Conservation (phyloP, 2,329 filamentous ascomycete genomes). For the Salinomyces thailandicus region DNA sequence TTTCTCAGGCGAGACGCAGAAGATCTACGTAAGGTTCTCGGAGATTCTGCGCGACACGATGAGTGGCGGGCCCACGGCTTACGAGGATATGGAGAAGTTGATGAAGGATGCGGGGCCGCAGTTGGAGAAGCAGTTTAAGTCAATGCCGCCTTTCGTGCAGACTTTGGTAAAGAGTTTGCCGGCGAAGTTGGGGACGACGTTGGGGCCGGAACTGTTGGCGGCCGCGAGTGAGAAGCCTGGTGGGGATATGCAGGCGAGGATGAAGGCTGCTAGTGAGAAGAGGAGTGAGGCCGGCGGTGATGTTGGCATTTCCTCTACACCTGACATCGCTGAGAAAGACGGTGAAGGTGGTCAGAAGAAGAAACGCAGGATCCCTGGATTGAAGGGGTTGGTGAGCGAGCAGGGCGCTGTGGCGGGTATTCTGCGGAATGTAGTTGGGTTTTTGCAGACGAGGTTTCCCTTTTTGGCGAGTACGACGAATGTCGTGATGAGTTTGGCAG, state of each 20-base stretch:
- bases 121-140: conserved; percentile 51
- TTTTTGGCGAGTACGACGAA: conserved; percentile 78
- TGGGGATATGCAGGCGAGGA: conserved; percentile 30
- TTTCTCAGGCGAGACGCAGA: conserved; percentile 72
- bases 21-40: conserved; percentile 74
- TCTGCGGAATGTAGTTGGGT: conserved; percentile 82
- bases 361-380: conserved; percentile 54
- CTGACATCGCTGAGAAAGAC: conserved; percentile 7
- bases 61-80: conserved; percentile 87
- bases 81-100: conserved; percentile 69
- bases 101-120: conserved; percentile 54
- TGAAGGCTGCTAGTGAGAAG: conserved; percentile 25
- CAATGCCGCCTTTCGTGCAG: conserved; percentile 68
- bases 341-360: conserved; percentile 41
- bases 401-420: conserved; percentile 77
- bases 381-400: conserved; percentile 73
- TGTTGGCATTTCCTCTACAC: background rate
- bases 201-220: conserved; percentile 75
- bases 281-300: background rate
- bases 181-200: conserved; percentile 61
- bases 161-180: conserved; percentile 79
- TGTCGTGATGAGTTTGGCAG: conserved; percentile 75
- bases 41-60: conserved; percentile 84
- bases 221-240: conserved; percentile 61
- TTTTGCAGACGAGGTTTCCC: conserved; percentile 77